Percentiles rank a stretch among this genome's conserved stretches.
Conservation (phyloP, 257 asterid species). For the Solanum paucissectum region DNA sequence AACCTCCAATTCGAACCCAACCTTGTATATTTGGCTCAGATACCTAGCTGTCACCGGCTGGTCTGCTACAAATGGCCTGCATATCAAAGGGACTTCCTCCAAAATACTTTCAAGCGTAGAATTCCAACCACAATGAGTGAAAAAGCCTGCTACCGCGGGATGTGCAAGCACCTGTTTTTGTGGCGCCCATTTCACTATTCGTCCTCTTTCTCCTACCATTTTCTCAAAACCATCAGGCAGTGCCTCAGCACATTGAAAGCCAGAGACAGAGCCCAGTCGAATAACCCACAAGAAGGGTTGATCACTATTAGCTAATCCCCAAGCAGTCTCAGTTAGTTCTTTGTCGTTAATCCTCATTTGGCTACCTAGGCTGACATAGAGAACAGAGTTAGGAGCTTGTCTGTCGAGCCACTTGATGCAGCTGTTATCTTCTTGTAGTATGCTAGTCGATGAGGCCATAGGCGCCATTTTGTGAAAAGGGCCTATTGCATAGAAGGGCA, state of each 20-base stretch:
- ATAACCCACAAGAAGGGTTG: conserved; percentile 37
- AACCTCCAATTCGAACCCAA: conserved; percentile 23
- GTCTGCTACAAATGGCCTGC: conserved; percentile 24
- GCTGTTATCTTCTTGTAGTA: conserved; percentile 13
- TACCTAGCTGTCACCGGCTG: conserved; percentile 29
- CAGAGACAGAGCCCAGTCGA: conserved; percentile 6
- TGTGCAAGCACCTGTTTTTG: conserved; percentile 31
- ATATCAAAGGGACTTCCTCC: conserved; percentile 35
- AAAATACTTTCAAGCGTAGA: conserved; percentile 32
- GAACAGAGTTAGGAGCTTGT: conserved; percentile 21
- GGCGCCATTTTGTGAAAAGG: conserved; percentile 39
- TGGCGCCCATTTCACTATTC: conserved; percentile 35
- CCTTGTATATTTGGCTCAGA: conserved; percentile 18
- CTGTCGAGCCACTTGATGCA: conserved; percentile 37
- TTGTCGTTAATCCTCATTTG: conserved; percentile 4
- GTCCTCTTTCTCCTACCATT: conserved; percentile 10
- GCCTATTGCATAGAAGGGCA: conserved; percentile 43
- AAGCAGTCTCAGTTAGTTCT: conserved; percentile 14
- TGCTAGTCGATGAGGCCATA: conserved; percentile 10
- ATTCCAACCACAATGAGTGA: conserved; percentile 44
- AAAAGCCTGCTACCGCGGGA: conserved; percentile 28
- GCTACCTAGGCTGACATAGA: conserved; percentile 38
- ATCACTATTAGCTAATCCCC: conserved; percentile 29
- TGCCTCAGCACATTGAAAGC: not conserved
- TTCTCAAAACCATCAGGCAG: not conserved